Evolutionary conservation across 352 stramenopile genomes (phyloP), one percentile per base, ranked within the genome.

Genomic region (Pythium oligandrum): DNA sequence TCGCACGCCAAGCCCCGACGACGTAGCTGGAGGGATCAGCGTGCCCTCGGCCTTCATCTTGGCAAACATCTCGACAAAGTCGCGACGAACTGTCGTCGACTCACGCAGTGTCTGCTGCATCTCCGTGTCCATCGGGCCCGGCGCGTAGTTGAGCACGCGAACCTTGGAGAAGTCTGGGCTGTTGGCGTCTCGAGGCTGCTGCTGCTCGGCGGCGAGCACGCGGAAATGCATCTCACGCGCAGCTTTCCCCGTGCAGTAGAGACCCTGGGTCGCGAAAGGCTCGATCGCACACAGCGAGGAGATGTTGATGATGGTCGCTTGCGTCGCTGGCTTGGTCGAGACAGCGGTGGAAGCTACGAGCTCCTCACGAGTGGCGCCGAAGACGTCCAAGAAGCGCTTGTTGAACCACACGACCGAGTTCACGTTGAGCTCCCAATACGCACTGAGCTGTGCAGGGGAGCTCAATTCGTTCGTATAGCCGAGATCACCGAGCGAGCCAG

Each of bases 171-270:
- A 26, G 17, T 26, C 17, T 12, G 38, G 12, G 38, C 7, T 42
- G 12, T 42, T 12, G 38, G 38, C 38, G 12, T 42, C 38, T 12
- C 12, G 7, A 12, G 7, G 7, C 12, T 10, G 0, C 5, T 47
- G 64, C 51, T 92, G 77, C 54, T 93, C 85, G 30, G 68, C 58
- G 1, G 78, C 83, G 34, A 95, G 54, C 36, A 92, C 81, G 44
- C 64, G 57, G 45, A 82, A 69, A 49, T 93, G 88, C 88, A 96
- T 96, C 58, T 96, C 86, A 26, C 86, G 71, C 34, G 86, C 88
- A 17, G 84, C 81, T 53, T 96, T 96, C 47, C 81, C 74, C 6
- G 75, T 78, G 59, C 86, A 95, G 53, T 96, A 96, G 32, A 86
- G 62, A 31, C 78, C 73, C 45, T 90, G 87, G 30, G 81, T 88